Percentiles rank a stretch among this genome's conserved stretches.
phyloP scores from a whole-genome alignment of 441 rosid species.

The Dalechampia spathulata region DNA sequence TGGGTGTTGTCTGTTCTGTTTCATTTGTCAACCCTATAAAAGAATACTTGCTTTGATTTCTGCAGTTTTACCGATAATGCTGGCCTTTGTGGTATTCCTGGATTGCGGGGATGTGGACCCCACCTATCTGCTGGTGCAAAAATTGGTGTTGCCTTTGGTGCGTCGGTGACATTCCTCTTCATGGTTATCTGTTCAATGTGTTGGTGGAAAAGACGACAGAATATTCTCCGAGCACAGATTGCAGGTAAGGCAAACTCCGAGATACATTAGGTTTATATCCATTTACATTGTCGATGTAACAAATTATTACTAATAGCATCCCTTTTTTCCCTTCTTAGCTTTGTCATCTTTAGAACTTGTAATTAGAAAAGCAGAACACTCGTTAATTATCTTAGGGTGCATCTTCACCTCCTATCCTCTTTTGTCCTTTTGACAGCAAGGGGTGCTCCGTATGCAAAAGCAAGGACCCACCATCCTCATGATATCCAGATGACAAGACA shows the following conservation, averaged over 20 bases:
- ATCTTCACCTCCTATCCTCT: slow-evolving; percentile 9
- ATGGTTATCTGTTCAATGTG: slow-evolving; percentile 50
- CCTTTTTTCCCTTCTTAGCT: background rate
- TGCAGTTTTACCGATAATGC: slow-evolving; percentile 92
- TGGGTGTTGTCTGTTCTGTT: too few species aligned
- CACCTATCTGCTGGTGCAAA: slow-evolving; percentile 76
- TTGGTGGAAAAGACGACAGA: slow-evolving; percentile 91
- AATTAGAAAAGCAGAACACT: background rate
- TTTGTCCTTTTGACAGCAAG: slow-evolving; percentile 43
- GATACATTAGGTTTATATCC: too few species aligned
- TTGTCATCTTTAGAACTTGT: background rate
- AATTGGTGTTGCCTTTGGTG: slow-evolving; percentile 70
- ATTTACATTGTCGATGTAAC: too few species aligned
- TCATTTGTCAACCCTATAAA: background rate
- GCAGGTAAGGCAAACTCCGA: slow-evolving; percentile 44
- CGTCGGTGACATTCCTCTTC: slow-evolving; percentile 40
- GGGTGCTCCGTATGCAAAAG: slow-evolving; percentile 93
- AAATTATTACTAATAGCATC: too few species aligned
- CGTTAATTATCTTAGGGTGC: background rate
- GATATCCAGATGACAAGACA: slow-evolving; percentile 82
- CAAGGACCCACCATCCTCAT: slow-evolving; percentile 63
- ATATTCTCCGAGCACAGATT: slow-evolving; percentile 72
- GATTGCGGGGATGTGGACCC: slow-evolving; percentile 71
- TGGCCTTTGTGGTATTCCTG: slow-evolving; percentile 96
- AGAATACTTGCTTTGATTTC: slow-evolving; percentile 11